A percentile compares a stretch with the other conserved stretches of the same genome.
Evolutionary conservation across 805 yeast genomes (phyloP).

Genomic region (Clavispora fructus): DNA sequence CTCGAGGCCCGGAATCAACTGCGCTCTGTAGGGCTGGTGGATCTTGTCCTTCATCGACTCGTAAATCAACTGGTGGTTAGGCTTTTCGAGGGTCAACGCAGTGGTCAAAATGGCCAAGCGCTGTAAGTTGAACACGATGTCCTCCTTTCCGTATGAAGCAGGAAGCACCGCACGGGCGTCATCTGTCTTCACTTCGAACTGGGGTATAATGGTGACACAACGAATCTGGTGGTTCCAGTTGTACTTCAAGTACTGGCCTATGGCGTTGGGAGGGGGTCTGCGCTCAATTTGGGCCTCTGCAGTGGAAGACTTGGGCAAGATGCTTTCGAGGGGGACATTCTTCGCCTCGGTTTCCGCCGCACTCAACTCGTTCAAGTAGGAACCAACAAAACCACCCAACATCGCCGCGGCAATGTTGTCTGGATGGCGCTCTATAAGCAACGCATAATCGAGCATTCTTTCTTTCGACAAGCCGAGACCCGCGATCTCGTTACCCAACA

Average conservation of each 20-base stretch:
- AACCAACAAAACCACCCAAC: constrained; percentile 98
- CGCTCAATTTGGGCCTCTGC: constrained; percentile 48
- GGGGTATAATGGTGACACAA: constrained; percentile 88
- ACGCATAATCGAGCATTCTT: constrained; percentile 87
- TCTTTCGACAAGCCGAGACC: constrained; percentile 65
- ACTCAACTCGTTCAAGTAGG: constrained; percentile 76
- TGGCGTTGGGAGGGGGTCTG: constrained; percentile 64
- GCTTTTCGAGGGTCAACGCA: constrained; percentile 81
- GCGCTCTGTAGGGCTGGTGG: constrained; percentile 95
- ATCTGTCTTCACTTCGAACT: constrained; percentile 92
- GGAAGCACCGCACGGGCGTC: constrained; percentile 89
- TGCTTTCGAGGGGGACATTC: constrained; percentile 80
- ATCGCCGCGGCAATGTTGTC: constrained; percentile 98
- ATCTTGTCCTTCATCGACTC: constrained; percentile 95
- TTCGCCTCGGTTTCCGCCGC: constrained; percentile 68
- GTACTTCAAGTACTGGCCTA: constrained; percentile 86
- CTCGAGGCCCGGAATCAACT: constrained; percentile 84
- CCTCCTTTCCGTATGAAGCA: constrained; percentile 65
- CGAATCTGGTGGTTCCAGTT: constrained; percentile 76
- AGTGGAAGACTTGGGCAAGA: constrained; percentile 65
- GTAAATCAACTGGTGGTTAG: constrained; percentile 76
- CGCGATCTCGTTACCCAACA: constrained; percentile 84
- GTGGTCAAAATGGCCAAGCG: constrained; percentile 89
- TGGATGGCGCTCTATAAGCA: constrained; percentile 97
- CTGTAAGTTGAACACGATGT: constrained; percentile 88